These are phyloP conservation scores for Myriangium duriaei DNA, from an alignment of 2,329 filamentous ascomycete species.

Conservation along the genomic window DNA sequence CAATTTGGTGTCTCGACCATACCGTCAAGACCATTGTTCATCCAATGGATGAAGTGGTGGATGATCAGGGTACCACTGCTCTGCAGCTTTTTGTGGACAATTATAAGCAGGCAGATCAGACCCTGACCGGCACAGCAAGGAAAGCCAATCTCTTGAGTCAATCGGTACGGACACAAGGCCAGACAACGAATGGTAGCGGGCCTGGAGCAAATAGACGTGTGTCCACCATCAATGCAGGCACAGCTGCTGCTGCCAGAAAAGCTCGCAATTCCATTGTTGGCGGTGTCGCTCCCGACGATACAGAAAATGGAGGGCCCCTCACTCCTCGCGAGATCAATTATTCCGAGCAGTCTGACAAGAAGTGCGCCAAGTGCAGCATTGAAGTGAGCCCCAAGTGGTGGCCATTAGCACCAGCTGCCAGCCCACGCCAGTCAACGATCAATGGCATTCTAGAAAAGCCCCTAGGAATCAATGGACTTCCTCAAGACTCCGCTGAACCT, in stretches of 20 bases:
- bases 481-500: background rate
- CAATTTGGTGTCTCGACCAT: slow-evolving; percentile 87
- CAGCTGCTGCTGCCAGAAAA: slow-evolving; percentile 20
- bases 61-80: slow-evolving; percentile 60
- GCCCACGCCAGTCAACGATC: slow-evolving; percentile 1
- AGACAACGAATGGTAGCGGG: slow-evolving; percentile 21
- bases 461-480: slow-evolving; percentile 15
- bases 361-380: slow-evolving; percentile 37
- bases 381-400: slow-evolving; percentile 57
- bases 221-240: slow-evolving; percentile 20
- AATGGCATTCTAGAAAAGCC: slow-evolving; percentile 9
- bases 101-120: slow-evolving; percentile 89
- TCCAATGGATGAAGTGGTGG: slow-evolving; percentile 62
- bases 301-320: slow-evolving; percentile 19
- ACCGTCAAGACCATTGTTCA: slow-evolving; percentile 58
- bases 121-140: slow-evolving; percentile 79
- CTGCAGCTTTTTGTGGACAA: slow-evolving; percentile 77
- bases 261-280: slow-evolving; percentile 21
- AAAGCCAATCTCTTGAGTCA: slow-evolving; percentile 71
- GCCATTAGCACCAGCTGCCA: slow-evolving; percentile 19
- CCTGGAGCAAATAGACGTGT: slow-evolving; percentile 26
- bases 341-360: slow-evolving; percentile 21
- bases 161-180: slow-evolving; percentile 43
- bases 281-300: slow-evolving; percentile 18
- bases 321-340: slow-evolving; percentile 17